A percentile compares a stretch with the other conserved stretches of the same genome.
Conservation (phyloP, 1,284 basidiomycete species). For the Puccinia novopanici region DNA sequence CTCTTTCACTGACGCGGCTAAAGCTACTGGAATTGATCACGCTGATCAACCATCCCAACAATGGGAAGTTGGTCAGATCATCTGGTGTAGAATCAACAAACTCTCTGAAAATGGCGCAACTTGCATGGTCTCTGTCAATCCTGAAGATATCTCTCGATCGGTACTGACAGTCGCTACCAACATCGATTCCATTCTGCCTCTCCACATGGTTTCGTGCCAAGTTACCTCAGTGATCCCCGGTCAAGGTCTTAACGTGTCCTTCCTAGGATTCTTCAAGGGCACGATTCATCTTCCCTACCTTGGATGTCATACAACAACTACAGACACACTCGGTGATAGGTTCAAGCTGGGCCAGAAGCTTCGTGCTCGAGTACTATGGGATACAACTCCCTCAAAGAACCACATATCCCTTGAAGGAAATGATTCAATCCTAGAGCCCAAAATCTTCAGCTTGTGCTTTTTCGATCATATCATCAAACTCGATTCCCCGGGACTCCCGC, state of each 20-base stretch:
- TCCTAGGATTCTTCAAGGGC: slow-evolving; percentile 90
- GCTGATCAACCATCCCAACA: slow-evolving; percentile 73
- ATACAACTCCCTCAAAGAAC: slow-evolving; percentile 65
- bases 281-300: slow-evolving; percentile 72
- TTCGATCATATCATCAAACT: slow-evolving; percentile 72
- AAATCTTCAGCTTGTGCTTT: slow-evolving; percentile 75
- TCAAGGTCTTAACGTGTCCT: slow-evolving; percentile 81
- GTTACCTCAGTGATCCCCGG: slow-evolving; percentile 65
- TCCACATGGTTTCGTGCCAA: slow-evolving; percentile 63
- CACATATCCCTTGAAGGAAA: slow-evolving; percentile 29
- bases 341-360: slow-evolving; percentile 83
- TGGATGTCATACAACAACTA: slow-evolving; percentile 36
- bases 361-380: slow-evolving; percentile 83
- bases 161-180: slow-evolving; percentile 26
- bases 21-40: slow-evolving; percentile 7
- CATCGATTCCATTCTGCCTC: slow-evolving; percentile 45
- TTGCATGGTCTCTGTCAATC: slow-evolving; percentile 63
- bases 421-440: slow-evolving; percentile 38
- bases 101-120: slow-evolving; percentile 71
- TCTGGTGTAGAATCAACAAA: slow-evolving; percentile 69
- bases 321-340: slow-evolving; percentile 62
- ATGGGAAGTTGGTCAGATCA: slow-evolving; percentile 66
- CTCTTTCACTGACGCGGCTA: slow-evolving; percentile 50
- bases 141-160: slow-evolving; percentile 31
- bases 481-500: slow-evolving; percentile 51